A percentile compares a stretch with the other conserved stretches of the same genome.
These are phyloP conservation scores for Castanospermum australe DNA, from an alignment of 306 rosid genomes.

Conservation along the genomic window DNA sequence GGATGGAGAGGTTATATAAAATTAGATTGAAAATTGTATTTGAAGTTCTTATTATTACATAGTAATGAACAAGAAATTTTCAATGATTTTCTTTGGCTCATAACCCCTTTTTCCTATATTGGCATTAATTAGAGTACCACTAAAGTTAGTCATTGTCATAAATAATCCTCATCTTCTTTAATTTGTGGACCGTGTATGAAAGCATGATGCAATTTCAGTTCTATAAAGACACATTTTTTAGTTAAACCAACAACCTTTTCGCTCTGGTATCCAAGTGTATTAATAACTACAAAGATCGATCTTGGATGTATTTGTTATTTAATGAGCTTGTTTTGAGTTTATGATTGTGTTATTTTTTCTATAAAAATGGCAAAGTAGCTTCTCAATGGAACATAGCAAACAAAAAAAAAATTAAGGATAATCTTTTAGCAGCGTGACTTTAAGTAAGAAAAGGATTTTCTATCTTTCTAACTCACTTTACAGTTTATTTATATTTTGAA, in stretches of 20 bases:
- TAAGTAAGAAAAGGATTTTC: neutral
- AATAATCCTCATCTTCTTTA: neutral
- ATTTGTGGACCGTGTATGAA: neutral
- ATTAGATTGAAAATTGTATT: neutral
- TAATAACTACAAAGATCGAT: neutral
- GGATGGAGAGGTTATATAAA: neutral
- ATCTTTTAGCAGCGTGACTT: neutral
- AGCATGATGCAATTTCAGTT: neutral
- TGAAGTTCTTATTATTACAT: neutral
- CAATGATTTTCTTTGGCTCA: neutral
- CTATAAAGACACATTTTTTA: neutral
- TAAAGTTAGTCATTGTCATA: neutral
- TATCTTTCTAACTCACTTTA: neutral
- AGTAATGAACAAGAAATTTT: neutral
- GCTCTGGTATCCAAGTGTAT: neutral
- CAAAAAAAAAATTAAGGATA: neutral
- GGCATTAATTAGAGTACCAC: neutral
- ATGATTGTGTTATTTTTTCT: neutral
- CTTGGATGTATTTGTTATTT: neutral
- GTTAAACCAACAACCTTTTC: neutral
- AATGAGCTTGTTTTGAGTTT: neutral
- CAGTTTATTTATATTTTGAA: neutral
- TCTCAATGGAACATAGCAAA: neutral
- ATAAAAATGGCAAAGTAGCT: neutral
- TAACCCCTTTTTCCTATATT: neutral